A percentile compares a stretch with the other conserved stretches of the same genome.
These are phyloP conservation scores for Gossypium arboreum DNA, from an alignment of 345 rosid genomes.

Conservation along the genomic window DNA sequence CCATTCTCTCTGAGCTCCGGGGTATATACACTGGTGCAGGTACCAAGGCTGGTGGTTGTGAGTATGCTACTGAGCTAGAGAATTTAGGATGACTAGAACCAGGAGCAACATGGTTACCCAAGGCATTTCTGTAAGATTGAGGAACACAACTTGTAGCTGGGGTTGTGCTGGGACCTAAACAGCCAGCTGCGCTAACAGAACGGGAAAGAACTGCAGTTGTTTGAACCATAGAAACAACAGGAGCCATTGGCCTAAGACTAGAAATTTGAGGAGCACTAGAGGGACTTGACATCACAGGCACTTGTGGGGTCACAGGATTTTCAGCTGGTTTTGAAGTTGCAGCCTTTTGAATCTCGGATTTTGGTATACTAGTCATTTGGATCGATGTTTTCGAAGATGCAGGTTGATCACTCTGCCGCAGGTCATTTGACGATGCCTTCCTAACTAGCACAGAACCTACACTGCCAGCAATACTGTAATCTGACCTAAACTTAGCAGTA, in stretches of 20 bases:
- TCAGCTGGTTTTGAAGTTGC: conserved; percentile 41
- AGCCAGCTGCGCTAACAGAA: conserved; percentile 77
- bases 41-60: conserved; percentile 42
- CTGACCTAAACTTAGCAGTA: conserved; percentile 40
- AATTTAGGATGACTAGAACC: conserved; percentile 43
- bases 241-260: conserved; percentile 46
- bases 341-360: conserved; percentile 45
- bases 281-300: conserved; percentile 67
- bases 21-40: conserved; percentile 41
- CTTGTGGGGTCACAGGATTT: conserved; percentile 34
- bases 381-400: conserved; percentile 26
- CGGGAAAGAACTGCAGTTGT: conserved; percentile 58
- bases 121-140: conserved; percentile 76
- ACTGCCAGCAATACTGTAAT: conserved; percentile 32
- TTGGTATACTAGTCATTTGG: conserved; percentile 27
- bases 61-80: conserved; percentile 41
- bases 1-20: conserved; percentile 42
- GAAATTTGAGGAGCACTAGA: conserved; percentile 81
- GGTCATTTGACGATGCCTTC: conserved; percentile 42
- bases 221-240: conserved; percentile 55
- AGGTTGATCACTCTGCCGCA: conserved; percentile 41
- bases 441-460: conserved; percentile 31
- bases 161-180: conserved; percentile 63
- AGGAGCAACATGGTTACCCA: conserved; percentile 56
- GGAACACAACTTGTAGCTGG: conserved; percentile 51